Evolutionary conservation across 2,329 filamentous ascomycete genomes (phyloP), one percentile per base, ranked within the genome.

Genomic region (Colletotrichum sp.): DNA sequence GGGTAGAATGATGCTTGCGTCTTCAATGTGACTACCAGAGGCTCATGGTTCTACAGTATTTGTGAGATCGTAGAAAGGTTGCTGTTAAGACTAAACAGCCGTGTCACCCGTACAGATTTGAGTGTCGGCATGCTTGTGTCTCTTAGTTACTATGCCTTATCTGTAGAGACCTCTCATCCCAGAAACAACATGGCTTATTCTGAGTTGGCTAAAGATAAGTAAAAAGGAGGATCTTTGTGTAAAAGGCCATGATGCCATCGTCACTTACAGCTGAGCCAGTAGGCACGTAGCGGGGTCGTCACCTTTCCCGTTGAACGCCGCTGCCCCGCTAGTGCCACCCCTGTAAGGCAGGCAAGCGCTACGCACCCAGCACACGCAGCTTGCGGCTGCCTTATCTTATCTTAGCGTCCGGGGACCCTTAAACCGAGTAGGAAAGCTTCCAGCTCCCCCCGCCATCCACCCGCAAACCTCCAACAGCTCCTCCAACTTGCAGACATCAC

Each of bases 371-470:
- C 21, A 31, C 54, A 58, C 65, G 34, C 54, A 66, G 29, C 38
- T 65, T 29, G 16, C 21, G 62, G 38, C 62, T 51, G 62, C 62
- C 62, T 63, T 71, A 73, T 73, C 71, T 71, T 73, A 70, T 73
- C 67, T 71, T 66, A 71, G 62, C 71, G 38, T 55, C 68, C 38
- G 54, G 21, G 55, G 71, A 73, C 67, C 71, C 68, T 73, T 70
- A 34, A 27, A 31, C 58, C 29, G 29, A 69, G n/a, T n/a, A 51
- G 43, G 43, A 51, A 51, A 38, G 43, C 58, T 36, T 57, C 67
- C 62, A 54, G 36, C 59, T 36, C 51, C 68, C 62, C 71, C 54
- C 66, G 36, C 59, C 54, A 65, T 18, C 59, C 54, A 65, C 13
- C 38, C 38, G 38, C 6, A 47, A 61, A 18, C n/a, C 58, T 38